These are phyloP conservation scores for Lachnellula occidentalis DNA, from an alignment of 2,329 filamentous ascomycete species.

Conservation along the genomic window DNA sequence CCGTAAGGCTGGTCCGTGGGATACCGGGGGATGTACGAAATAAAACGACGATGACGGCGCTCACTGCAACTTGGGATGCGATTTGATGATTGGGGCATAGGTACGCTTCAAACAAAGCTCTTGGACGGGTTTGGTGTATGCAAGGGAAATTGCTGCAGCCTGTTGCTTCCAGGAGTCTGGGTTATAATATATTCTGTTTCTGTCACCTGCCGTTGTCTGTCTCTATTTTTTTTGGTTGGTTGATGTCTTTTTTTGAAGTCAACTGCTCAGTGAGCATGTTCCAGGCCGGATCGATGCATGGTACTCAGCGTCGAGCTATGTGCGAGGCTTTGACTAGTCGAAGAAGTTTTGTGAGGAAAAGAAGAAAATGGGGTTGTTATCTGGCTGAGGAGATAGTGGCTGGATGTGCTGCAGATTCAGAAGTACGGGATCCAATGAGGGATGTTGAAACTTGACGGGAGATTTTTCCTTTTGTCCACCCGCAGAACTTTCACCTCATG, in stretches of 20 bases:
- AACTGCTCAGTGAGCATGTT: not conserved
- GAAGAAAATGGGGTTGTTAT: not conserved
- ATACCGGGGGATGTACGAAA: not conserved
- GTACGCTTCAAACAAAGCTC: not conserved
- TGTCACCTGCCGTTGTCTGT: not conserved
- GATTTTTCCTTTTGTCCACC: not conserved
- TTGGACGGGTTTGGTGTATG: not conserved
- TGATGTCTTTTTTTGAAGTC: not conserved
- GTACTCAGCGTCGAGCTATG: not conserved
- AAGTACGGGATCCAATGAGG: not conserved
- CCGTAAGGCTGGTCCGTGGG: not conserved
- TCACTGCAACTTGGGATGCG: not conserved
- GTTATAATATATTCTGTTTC: not conserved
- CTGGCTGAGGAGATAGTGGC: slow-evolving; percentile 1
- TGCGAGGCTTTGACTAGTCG: too few species aligned
- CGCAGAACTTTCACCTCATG: not conserved
- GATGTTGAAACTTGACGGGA: not conserved
- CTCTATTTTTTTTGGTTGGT: not conserved
- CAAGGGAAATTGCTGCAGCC: not conserved
- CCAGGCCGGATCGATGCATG: not conserved
- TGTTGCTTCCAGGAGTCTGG: slow-evolving; percentile 5
- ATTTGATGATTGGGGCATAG: not conserved
- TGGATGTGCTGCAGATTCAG: not conserved
- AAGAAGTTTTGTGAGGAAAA: not conserved
- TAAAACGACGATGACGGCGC: not conserved